These are phyloP conservation scores for Curvularia hawaiiensis DNA, from an alignment of 2,329 filamentous ascomycete genomes.

Conservation along the genomic window DNA sequence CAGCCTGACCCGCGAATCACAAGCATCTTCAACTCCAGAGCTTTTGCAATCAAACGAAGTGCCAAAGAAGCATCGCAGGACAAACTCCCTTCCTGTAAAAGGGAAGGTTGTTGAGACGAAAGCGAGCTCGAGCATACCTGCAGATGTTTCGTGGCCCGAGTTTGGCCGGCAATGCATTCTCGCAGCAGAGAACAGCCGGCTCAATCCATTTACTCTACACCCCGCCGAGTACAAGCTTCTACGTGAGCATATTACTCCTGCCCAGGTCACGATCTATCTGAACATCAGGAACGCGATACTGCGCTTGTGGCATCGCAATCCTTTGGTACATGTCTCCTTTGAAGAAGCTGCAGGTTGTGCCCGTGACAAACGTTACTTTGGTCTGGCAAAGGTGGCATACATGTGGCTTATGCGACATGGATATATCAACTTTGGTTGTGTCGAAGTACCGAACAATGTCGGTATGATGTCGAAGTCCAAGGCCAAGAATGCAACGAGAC, in stretches of 20 bases:
- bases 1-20: slow-evolving; percentile 28
- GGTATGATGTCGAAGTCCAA: slow-evolving; percentile 43
- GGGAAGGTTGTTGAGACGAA: slow-evolving; percentile 33
- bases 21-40: slow-evolving; percentile 42
- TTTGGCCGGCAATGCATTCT: slow-evolving; percentile 92
- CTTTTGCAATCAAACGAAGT: slow-evolving; percentile 31
- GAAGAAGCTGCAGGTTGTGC: slow-evolving; percentile 91
- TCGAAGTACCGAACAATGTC: slow-evolving; percentile 65
- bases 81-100: slow-evolving; percentile 27
- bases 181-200: slow-evolving; percentile 84
- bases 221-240: slow-evolving; percentile 81
- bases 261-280: slow-evolving; percentile 92
- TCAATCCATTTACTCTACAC: slow-evolving; percentile 89
- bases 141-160: slow-evolving; percentile 70
- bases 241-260: slow-evolving; percentile 79
- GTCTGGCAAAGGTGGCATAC: slow-evolving; percentile 84
- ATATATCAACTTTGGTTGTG: slow-evolving; percentile 96
- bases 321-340: slow-evolving; percentile 77
- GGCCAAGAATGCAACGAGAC: slow-evolving; percentile 59
- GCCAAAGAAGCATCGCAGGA: slow-evolving; percentile 25
- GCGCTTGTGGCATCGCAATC: slow-evolving; percentile 85
- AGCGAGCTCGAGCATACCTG: slow-evolving; percentile 83
- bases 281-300: slow-evolving; percentile 96
- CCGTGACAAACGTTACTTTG: slow-evolving; percentile 85
- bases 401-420: slow-evolving; percentile 90